A percentile compares a stretch with the other conserved stretches of the same genome.
phyloP scores from a whole-genome alignment of 345 rosid genomes.

The Microcos paniculata region DNA sequence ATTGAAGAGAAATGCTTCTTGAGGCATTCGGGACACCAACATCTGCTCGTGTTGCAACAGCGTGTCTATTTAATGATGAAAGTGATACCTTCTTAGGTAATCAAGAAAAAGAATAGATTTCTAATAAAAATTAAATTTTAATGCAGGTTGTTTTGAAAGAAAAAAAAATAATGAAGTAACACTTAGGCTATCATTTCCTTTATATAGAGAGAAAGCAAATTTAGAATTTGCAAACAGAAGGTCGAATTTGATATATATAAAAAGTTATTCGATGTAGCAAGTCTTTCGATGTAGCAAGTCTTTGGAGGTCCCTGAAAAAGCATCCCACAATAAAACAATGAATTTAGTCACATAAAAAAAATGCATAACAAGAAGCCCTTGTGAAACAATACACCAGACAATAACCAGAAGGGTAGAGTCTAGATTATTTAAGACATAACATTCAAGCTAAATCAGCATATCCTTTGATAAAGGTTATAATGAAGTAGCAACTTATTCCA shows the following conservation, averaged over 20 bases:
- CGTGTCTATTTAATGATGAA: conserved; percentile 90
- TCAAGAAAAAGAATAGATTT: conserved; percentile 28
- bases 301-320: background rate
- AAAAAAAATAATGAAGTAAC: background rate
- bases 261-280: background rate
- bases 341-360: no score
- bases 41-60: conserved; percentile 95
- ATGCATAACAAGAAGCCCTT: background rate
- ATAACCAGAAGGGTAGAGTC: background rate
- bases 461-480: background rate
- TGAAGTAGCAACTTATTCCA: background rate
- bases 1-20: conserved; percentile 87
- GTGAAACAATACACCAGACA: background rate
- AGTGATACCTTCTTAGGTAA: conserved; percentile 73
- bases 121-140: background rate
- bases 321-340: background rate
- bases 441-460: background rate
- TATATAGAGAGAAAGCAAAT: background rate
- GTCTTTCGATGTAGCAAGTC: no score
- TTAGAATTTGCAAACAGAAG: background rate
- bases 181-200: background rate
- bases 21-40: conserved; percentile 88
- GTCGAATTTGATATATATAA: background rate
- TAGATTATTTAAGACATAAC: background rate
- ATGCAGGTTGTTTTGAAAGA: background rate